Evolutionary conservation across 148 eudicot genomes (phyloP).

Genomic region (Rhododendron henanense): DNA sequence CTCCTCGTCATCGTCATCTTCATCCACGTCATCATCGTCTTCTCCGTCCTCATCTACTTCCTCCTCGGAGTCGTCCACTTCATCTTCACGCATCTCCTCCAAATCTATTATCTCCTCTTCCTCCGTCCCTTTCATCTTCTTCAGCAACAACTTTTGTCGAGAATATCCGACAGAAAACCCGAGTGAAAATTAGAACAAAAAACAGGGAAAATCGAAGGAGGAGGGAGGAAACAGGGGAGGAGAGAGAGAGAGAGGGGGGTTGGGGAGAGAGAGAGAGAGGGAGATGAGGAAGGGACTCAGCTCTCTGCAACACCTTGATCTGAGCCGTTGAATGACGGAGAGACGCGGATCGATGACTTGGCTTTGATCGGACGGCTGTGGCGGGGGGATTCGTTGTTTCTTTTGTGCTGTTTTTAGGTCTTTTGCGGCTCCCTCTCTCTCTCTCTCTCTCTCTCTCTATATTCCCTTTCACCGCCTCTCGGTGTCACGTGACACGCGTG

Average conservation of each 20-base stretch:
- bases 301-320: slow-evolving; percentile 27
- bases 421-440: slow-evolving; percentile 25
- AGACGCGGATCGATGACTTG: slow-evolving; percentile 57
- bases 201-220: slow-evolving; percentile 14
- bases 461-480: background rate
- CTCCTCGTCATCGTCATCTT: slow-evolving; percentile 30
- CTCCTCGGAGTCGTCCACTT: slow-evolving; percentile 14
- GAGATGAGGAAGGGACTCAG: slow-evolving; percentile 24
- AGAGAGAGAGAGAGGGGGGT: slow-evolving; percentile 20
- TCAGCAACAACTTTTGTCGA: slow-evolving; percentile 4
- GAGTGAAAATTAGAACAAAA: slow-evolving; percentile 3
- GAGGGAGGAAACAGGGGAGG: slow-evolving; percentile 10
- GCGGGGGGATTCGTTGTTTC: slow-evolving; percentile 13
- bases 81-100: slow-evolving; percentile 20
- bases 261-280: slow-evolving; percentile 18
- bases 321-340: slow-evolving; percentile 39
- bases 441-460: background rate
- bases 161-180: background rate
- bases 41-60: slow-evolving; percentile 25
- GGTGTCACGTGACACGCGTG: slow-evolving; percentile 45
- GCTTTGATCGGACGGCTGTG: slow-evolving; percentile 38
- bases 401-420: slow-evolving; percentile 9
- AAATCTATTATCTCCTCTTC: slow-evolving; percentile 31
- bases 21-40: slow-evolving; percentile 22
- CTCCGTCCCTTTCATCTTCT: slow-evolving; percentile 30